Evolutionary conservation across 768 basidiomycete genomes (phyloP).

Genomic region (Panellus pusillus): DNA sequence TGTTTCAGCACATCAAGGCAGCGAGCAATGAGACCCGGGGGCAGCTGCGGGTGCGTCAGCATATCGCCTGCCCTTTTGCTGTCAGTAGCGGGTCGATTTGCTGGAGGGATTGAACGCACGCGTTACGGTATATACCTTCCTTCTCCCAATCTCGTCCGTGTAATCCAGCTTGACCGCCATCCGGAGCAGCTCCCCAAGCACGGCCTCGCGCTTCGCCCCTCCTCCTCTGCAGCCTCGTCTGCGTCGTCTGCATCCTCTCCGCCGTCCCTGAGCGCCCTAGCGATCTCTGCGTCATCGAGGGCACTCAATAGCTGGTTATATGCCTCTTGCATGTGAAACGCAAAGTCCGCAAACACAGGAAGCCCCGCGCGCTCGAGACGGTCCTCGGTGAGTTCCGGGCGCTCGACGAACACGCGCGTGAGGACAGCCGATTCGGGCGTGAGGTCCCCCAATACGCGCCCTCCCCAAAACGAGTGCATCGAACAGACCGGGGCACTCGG

Average conservation of each 20-base stretch:
- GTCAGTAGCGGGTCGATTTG: not conserved
- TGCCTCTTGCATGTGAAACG: conserved; percentile 76
- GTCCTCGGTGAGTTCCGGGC: conserved; percentile 59
- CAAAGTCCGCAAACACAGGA: conserved; percentile 91
- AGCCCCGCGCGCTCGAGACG: conserved; percentile 67
- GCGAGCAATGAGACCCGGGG: conserved; percentile 72
- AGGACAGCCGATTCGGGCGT: conserved; percentile 83
- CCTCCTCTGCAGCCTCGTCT: conserved; percentile 66
- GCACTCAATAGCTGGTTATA: conserved; percentile 62
- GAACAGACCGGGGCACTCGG: conserved; percentile 66
- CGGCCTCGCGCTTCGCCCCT: conserved; percentile 63
- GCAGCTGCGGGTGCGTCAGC: conserved; percentile 81
- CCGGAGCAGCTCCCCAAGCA: conserved; percentile 78
- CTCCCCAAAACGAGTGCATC: conserved; percentile 62
- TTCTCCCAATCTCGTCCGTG: conserved; percentile 89
- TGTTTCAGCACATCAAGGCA: conserved; percentile 88
- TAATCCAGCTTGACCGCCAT: conserved; percentile 87
- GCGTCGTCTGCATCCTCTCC: conserved; percentile 44
- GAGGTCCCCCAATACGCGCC: conserved; percentile 76
- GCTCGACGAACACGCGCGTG: conserved; percentile 82
- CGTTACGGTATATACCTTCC: conserved; percentile 88
- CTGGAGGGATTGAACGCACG: conserved; percentile 49
- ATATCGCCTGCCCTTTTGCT: conserved; percentile 62
- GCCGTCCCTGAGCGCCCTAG: conserved; percentile 31
- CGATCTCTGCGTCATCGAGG: conserved; percentile 42